Evolutionary conservation across 257 asterid genomes (phyloP).

Genomic region (Lithospermum erythrorhizon): DNA sequence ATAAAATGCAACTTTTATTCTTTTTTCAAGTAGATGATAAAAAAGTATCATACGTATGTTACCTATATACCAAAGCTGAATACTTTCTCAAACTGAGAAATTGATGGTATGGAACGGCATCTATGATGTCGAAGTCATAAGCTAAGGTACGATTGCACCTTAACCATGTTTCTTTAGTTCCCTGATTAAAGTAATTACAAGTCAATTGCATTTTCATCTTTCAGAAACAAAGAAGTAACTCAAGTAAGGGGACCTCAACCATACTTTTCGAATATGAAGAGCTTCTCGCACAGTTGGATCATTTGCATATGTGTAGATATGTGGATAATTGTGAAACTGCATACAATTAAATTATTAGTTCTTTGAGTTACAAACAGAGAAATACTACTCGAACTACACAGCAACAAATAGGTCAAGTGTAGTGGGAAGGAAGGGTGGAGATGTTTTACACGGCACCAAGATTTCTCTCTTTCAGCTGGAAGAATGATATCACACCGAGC

Average conservation of each 20-base stretch:
- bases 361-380: neutral
- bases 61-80: slow-evolving; percentile 19
- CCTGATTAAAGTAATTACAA: slow-evolving; percentile 4
- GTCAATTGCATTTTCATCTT: neutral
- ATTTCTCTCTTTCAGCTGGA: slow-evolving; percentile 7
- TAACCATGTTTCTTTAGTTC: slow-evolving; percentile 14
- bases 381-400: neutral
- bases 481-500: slow-evolving; percentile 13
- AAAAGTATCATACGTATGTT: neutral
- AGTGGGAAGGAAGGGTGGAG: neutral
- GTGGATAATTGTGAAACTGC: neutral
- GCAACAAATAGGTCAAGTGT: neutral
- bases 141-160: slow-evolving; percentile 15
- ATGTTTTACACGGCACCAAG: slow-evolving; percentile 28
- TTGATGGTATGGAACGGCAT: slow-evolving; percentile 14
- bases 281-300: slow-evolving; percentile 10
- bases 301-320: slow-evolving; percentile 13
- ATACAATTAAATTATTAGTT: neutral
- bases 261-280: slow-evolving; percentile 18
- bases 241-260: neutral
- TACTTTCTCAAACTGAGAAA: slow-evolving; percentile 4
- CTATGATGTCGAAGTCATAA: neutral
- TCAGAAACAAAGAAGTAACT: neutral
- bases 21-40: neutral
- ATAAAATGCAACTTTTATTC: neutral